phyloP scores from a whole-genome alignment of 225 moss, liverwort and hornwort genomes.

The Rhytidiadelphus loreus region DNA sequence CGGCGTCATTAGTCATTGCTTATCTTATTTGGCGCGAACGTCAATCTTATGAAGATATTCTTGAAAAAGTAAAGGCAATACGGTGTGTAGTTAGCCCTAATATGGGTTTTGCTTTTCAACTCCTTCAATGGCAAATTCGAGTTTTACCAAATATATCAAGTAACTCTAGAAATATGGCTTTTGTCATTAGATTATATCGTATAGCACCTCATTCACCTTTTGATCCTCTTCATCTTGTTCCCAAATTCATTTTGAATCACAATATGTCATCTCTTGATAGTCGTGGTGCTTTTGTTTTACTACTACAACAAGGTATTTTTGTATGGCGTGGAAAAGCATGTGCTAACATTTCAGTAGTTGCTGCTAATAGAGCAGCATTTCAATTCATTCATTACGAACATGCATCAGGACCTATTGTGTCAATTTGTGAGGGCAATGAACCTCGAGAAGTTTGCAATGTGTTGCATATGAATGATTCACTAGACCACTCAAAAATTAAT shows the following conservation, averaged over 20 bases:
- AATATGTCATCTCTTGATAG: conserved; percentile 51
- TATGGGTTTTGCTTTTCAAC: conserved; percentile 84
- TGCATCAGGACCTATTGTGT: conserved; percentile 43
- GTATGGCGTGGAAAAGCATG: conserved; percentile 69
- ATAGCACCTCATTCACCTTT: conserved; percentile 73
- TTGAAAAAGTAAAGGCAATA: conserved; percentile 58
- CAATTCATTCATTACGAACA: conserved; percentile 86
- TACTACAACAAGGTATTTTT: conserved; percentile 61
- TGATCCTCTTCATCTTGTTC: conserved; percentile 78
- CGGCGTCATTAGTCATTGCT: conserved; percentile 77
- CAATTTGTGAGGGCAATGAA: conserved; percentile 59
- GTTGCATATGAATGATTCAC: neutral
- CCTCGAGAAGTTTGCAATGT: conserved; percentile 44
- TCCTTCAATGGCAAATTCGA: conserved; percentile 78
- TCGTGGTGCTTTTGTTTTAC: conserved; percentile 69
- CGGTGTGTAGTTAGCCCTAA: conserved; percentile 69
- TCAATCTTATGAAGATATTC: conserved; percentile 62
- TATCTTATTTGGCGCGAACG: conserved; percentile 79
- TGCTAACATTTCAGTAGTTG: conserved; percentile 29
- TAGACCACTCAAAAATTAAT: neutral
- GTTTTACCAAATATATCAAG: conserved; percentile 15
- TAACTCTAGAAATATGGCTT: neutral
- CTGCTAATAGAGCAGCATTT: conserved; percentile 70
- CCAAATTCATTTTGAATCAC: conserved; percentile 45
- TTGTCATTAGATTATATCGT: conserved; percentile 43